Evolutionary conservation across 441 rosid species (phyloP).

Genomic region (Gossypium gossypioides): DNA sequence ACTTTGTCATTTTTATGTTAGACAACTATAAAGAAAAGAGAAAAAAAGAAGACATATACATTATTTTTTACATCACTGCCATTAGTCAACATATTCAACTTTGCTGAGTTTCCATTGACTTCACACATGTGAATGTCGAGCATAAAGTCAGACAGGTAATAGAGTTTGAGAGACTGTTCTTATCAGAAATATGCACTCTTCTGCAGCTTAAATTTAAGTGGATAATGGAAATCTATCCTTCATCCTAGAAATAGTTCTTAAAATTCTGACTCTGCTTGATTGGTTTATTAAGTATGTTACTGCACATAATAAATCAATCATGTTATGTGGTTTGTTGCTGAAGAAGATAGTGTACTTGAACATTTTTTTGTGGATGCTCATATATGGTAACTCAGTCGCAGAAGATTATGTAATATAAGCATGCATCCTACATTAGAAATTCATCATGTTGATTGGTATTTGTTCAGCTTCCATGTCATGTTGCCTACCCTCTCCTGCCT

Average conservation of each 20-base stretch:
- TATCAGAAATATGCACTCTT: background rate
- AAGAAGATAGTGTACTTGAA: background rate
- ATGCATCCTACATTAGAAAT: conserved; percentile 2
- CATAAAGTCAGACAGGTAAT: background rate
- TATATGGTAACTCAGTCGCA: background rate
- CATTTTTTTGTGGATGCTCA: background rate
- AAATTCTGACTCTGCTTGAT: background rate
- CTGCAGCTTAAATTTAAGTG: background rate
- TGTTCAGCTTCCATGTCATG: conserved; percentile 3
- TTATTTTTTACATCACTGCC: background rate
- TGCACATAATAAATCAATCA: background rate
- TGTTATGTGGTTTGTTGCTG: background rate
- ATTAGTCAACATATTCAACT: background rate
- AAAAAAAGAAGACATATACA: background rate
- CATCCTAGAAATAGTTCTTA: background rate
- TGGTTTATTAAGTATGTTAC: background rate
- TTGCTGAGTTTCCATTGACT: background rate
- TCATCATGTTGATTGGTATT: background rate
- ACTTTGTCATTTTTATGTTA: background rate
- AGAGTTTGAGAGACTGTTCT: background rate
- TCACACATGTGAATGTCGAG: background rate
- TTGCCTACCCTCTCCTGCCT: background rate
- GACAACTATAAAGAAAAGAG: background rate
- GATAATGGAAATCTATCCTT: background rate
- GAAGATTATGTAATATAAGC: conserved; percentile 4